These are phyloP conservation scores for Rhodotorula sp. DNA, from an alignment of 1,284 basidiomycete genomes.

Conservation along the genomic window DNA sequence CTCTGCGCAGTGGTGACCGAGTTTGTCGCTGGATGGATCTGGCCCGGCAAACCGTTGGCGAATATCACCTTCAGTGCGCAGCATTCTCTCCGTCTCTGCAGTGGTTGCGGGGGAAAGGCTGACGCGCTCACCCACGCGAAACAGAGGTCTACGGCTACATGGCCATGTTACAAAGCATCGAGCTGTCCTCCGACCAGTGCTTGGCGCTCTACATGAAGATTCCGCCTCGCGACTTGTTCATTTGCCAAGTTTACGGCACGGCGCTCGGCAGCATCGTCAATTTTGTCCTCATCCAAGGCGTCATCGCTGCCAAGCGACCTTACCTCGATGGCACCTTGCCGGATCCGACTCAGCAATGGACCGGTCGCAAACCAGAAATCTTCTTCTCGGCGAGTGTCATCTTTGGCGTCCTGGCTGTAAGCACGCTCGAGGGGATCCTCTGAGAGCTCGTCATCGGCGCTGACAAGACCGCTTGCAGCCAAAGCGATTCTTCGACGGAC, in stretches of 20 bases:
- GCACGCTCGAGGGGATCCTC: conserved; percentile 4
- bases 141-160: conserved; percentile 48
- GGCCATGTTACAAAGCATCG: conserved; percentile 43
- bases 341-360: conserved; percentile 51
- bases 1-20: conserved; percentile 46
- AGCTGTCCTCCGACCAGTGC: conserved; percentile 50
- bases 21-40: conserved; percentile 50
- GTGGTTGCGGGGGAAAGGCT: no score
- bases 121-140: background rate
- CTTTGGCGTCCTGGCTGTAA: background rate
- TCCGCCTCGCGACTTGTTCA: conserved; percentile 51
- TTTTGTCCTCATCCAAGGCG: conserved; percentile 41
- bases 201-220: conserved; percentile 48
- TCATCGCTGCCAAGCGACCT: conserved; percentile 44
- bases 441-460: background rate
- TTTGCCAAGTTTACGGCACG: conserved; percentile 49
- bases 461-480: conserved; percentile 32
- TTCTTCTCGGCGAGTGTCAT: conserved; percentile 30
- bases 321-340: conserved; percentile 50
- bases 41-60: conserved; percentile 48
- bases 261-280: conserved; percentile 49
- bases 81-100: no score
- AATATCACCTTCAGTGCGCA: conserved; percentile 13
- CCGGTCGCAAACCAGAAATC: conserved; percentile 42
- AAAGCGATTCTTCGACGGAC: conserved; percentile 50